These are phyloP conservation scores for Wallacemonas sp. DNA, from an alignment of 208 protist genomes.

Conservation along the genomic window DNA sequence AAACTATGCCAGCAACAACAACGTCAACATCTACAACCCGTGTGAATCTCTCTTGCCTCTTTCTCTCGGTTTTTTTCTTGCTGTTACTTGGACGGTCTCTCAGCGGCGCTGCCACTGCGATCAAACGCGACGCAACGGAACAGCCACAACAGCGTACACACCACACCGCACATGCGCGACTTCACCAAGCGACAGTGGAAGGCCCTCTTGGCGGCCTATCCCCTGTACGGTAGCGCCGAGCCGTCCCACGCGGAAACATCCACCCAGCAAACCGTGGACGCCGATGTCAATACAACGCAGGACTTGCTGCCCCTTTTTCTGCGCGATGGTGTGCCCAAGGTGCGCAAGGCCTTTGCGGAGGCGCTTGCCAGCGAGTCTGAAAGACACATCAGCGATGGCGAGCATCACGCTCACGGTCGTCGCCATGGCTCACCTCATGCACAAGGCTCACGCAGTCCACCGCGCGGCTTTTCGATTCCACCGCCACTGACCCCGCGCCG, in stretches of 20 bases:
- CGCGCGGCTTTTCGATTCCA: background rate
- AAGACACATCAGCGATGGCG: background rate
- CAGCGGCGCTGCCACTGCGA: too few relatives aligned
- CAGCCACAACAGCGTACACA: background rate
- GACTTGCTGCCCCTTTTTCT: conserved; percentile 12
- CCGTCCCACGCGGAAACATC: background rate
- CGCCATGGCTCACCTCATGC: background rate
- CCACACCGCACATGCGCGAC: conserved; percentile 1
- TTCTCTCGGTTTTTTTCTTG: conserved; percentile 12
- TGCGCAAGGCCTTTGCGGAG: conserved; percentile 23
- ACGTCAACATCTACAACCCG: too few relatives aligned
- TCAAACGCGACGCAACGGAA: too few relatives aligned
- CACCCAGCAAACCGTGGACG: background rate
- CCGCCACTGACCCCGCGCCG: conserved; percentile 4
- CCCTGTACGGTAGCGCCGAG: conserved; percentile 22
- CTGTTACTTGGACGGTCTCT: too few relatives aligned
- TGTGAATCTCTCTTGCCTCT: conserved; percentile 16
- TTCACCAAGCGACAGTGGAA: conserved; percentile 45
- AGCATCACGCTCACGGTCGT: background rate
- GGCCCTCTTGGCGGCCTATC: conserved; percentile 37
- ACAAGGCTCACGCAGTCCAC: background rate
- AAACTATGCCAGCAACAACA: too few relatives aligned
- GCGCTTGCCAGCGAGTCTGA: conserved; percentile 6
- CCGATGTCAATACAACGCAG: background rate
- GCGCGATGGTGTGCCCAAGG: conserved; percentile 25